A percentile compares a stretch with the other conserved stretches of the same genome.
phyloP scores from a whole-genome alignment of 2,329 filamentous ascomycete species.

The Claviceps capensis region DNA sequence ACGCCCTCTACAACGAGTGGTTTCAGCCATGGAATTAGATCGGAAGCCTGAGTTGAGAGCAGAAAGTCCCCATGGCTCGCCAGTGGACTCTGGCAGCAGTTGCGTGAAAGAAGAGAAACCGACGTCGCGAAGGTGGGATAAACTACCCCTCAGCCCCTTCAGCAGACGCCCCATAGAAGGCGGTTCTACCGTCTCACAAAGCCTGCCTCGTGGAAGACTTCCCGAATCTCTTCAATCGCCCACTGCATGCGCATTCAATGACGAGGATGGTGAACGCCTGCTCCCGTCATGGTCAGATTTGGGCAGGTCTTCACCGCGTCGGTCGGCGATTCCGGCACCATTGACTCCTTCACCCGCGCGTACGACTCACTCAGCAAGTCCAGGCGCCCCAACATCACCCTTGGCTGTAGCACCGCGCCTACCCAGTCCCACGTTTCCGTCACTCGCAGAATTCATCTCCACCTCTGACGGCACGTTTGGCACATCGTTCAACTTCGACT shows the following conservation, averaged over 20 bases:
- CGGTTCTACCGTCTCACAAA: conserved; percentile 20
- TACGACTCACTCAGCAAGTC: conserved; percentile 1
- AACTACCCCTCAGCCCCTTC: conserved; percentile 15
- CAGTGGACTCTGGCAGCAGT: conserved; percentile 4
- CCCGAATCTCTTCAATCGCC: conserved; percentile 9
- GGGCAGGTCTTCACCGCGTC: conserved; percentile 15
- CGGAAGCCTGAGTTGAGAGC: conserved; percentile 5
- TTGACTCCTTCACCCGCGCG: conserved; percentile 14
- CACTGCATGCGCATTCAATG: background rate
- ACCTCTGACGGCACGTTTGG: conserved; percentile 18
- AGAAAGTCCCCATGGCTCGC: conserved; percentile 12
- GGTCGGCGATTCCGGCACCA: conserved; percentile 22
- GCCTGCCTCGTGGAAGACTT: conserved; percentile 22
- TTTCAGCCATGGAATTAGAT: conserved; percentile 11
- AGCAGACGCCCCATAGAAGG: conserved; percentile 16
- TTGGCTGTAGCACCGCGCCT: conserved; percentile 18
- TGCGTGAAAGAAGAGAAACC: conserved; percentile 4
- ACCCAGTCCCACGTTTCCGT: conserved; percentile 23
- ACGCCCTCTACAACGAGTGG: conserved; percentile 11
- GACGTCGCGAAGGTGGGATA: conserved; percentile 6
- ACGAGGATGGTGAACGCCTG: background rate
- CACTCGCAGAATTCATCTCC: conserved; percentile 21
- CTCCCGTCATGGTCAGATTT: conserved; percentile 11
- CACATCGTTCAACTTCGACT: conserved; percentile 17
- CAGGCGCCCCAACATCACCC: conserved; percentile 14